phyloP scores from a whole-genome alignment of 2,329 filamentous ascomycete species.

The Leptographium lundbergii region DNA sequence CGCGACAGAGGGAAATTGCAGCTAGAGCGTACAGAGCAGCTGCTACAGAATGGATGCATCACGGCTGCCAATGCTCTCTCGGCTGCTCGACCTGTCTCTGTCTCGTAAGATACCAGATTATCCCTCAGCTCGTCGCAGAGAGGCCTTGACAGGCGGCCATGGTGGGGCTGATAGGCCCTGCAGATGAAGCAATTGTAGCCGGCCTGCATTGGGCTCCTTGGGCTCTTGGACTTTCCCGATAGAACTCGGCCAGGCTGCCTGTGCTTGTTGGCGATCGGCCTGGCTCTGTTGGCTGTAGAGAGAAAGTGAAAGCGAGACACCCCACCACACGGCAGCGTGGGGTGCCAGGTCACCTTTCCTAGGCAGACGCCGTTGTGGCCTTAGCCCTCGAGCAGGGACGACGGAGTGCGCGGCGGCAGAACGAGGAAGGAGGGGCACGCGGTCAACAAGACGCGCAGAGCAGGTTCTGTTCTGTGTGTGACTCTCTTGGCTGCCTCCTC shows the following conservation, averaged over 20 bases:
- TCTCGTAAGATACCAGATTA: no score
- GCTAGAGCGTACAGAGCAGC: no score
- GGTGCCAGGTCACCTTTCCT: not conserved
- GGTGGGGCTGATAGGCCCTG: not conserved
- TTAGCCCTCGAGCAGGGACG: not conserved
- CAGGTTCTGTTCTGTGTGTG: not conserved
- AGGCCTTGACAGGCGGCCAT: no score
- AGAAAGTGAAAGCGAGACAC: not conserved
- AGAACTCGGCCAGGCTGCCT: not conserved
- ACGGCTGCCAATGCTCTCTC: no score
- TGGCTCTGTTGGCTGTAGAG: not conserved
- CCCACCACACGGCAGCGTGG: not conserved
- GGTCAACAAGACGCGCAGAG: not conserved
- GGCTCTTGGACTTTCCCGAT: not conserved
- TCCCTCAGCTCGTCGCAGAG: no score
- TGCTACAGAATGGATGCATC: no score
- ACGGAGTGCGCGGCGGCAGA: not conserved
- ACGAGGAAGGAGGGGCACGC: no score
- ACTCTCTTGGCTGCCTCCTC: not conserved
- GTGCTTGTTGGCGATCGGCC: not conserved
- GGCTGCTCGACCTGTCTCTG: no score
- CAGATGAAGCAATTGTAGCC: not conserved
- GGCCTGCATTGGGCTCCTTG: not conserved
- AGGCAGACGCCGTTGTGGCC: no score
- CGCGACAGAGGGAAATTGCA: not conserved